Evolutionary conservation across 352 stramenopile genomes (phyloP), one percentile per base, ranked within the genome.

Genomic region (Peronospora belbahrii): DNA sequence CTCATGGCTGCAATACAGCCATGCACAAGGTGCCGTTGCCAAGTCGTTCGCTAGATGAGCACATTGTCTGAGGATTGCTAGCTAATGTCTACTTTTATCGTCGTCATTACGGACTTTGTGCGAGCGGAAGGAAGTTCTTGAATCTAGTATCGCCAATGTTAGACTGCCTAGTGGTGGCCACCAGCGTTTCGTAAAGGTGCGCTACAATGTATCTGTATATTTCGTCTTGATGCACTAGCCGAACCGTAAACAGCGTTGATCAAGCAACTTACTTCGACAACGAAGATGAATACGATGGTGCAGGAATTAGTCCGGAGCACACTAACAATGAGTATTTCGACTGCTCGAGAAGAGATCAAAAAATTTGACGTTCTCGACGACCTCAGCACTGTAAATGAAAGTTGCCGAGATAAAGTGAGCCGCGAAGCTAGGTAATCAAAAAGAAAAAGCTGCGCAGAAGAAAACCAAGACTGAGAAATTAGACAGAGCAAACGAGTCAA

Each of bases 121-220:
- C 23, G 23, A 7, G 23, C 23, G 23, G 23, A 4, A 27, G 23
- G 7, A 27, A 7, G 4, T 27, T 27, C 4, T 27, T 4, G 23
- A 27, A 7, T 7, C 23, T 27, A 4, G 23, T 27, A 7, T 27
- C 23, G 23, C 7, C 23, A 27, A 27, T 7, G 4, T 27, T 27
- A 7, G 4, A 7, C 23, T 27, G n/a, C n/a, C n/a, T n/a, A n/a
- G n/a, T n/a, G n/a, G n/a, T n/a, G n/a, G n/a, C n/a, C n/a, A n/a
- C n/a, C n/a, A n/a, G n/a, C n/a, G n/a, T n/a, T n/a, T n/a, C 6
- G 76, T 90, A 42, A 85, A 85, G 40, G 42, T 67, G 38, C 72
- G 71, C 23, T 89, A 78, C 66, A 93, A 93, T n/a, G n/a, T 44
- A 65, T 89, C 14, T 76, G 81, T 44, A 70, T 89, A n/a, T 67